Evolutionary conservation across 805 yeast species (phyloP), one percentile per base, ranked within the genome.

Genomic region (Lipomyces anomalus): DNA sequence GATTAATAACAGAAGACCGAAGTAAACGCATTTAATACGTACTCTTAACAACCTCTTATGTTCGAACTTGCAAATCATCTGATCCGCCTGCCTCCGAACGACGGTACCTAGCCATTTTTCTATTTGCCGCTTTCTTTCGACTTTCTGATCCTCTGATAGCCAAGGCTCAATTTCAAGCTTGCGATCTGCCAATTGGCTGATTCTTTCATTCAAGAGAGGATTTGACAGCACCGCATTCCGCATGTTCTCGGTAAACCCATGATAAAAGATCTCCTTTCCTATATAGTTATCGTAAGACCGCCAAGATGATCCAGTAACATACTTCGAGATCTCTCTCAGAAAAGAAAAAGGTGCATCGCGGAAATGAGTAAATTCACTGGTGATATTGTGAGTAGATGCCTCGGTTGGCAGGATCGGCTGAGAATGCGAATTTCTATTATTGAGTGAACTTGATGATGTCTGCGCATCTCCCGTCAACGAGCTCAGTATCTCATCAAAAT

Each of bases 271-370:
- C 28, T 48, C 57, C 38, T 62, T 60, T 23, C 72, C 72, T 20
- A 62, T 59, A 46, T 65, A 67, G 33, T 61, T 54, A 35, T 66
- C 61, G 50, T 65, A 68, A 13, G 65, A 63, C 22, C 72, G 60
- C 62, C 68, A 68, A 16, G 60, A 55, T 6, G 62, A 50, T 18
- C 71, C 70, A 5, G 55, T 41, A 35, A 63, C 53, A 40, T 60
- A 63, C 35, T 56, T 57, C 20, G 56, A 60, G 16, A 65, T 39
- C 7, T 60, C 60, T 33, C 56, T 53, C 38, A 67, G 40, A 43
- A 64, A 64, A 36, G 57, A 51, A 16, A 59, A 45, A 16, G 71
- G 71, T 44, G 60, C 52, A 38, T 65, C 64, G 11, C 71, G 59
- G 58, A 67, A 67, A 43, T 65, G 62, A 18, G 57, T 56, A 48